A percentile compares a stretch with the other conserved stretches of the same genome.
Evolutionary conservation across 2,329 filamentous ascomycete genomes (phyloP).

Genomic region (Venturia pyrina): DNA sequence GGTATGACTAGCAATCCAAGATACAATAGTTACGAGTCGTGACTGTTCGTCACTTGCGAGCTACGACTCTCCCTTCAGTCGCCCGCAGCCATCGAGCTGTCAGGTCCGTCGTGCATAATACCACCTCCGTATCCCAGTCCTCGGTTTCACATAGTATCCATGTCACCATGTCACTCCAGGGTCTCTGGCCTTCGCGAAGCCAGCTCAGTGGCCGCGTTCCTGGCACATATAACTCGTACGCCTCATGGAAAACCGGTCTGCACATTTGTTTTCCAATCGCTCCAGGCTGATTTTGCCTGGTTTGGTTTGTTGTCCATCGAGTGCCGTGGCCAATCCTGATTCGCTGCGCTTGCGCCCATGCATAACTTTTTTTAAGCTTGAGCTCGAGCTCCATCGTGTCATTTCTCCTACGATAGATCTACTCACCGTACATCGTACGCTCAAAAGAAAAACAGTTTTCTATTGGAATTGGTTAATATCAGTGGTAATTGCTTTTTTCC

Average conservation of each 20-base stretch:
- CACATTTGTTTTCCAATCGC: neutral
- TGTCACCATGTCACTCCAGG: neutral
- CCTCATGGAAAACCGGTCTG: neutral
- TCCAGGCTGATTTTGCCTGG: neutral
- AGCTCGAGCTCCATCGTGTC: neutral
- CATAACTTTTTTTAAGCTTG: neutral
- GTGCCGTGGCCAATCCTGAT: slow-evolving; percentile 1
- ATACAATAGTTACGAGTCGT: neutral
- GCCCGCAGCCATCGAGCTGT: neutral
- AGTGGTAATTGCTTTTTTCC: slow-evolving; percentile 1
- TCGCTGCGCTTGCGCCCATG: slow-evolving; percentile 1
- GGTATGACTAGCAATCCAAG: neutral
- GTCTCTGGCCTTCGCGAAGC: neutral
- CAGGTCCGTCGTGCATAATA: neutral
- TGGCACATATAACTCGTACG: neutral
- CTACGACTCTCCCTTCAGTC: neutral
- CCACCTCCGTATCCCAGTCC: neutral
- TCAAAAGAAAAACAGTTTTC: neutral
- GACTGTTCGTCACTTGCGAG: neutral
- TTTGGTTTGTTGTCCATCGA: neutral
- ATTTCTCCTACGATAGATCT: neutral
- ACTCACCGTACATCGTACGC: neutral
- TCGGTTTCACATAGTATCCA: slow-evolving; percentile 5
- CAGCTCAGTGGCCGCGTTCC: neutral
- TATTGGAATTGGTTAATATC: neutral